phyloP scores from a whole-genome alignment of 140 eudicot species.

The Flaveria floridana region DNA sequence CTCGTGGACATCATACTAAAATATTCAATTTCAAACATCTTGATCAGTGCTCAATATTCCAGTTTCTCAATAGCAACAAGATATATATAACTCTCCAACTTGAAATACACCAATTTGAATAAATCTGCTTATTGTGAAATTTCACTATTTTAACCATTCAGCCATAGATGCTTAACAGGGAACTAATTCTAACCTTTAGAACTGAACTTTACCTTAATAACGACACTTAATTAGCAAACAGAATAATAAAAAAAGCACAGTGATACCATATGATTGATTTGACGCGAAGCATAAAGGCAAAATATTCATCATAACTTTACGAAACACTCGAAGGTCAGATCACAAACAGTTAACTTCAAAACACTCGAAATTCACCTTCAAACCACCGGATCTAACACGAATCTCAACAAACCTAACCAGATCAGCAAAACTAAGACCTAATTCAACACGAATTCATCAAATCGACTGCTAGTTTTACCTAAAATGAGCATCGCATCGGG shows the following conservation, averaged over 20 bases:
- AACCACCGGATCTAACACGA: slow-evolving; percentile 6
- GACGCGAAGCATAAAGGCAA: not conserved
- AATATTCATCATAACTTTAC: not conserved
- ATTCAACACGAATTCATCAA: not conserved
- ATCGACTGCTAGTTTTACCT: slow-evolving; percentile 38
- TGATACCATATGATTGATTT: not conserved
- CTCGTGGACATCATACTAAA: not conserved
- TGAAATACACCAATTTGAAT: not conserved
- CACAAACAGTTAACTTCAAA: slow-evolving; percentile 7
- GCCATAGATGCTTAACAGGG: not conserved
- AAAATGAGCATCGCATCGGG: slow-evolving; percentile 95
- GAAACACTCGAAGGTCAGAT: not conserved
- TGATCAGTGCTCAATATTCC: slow-evolving; percentile 3
- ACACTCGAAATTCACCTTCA: not conserved
- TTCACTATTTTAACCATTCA: not conserved
- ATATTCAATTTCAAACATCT: not conserved
- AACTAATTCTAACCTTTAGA: slow-evolving; percentile 4
- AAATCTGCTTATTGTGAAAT: not conserved
- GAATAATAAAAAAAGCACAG: not conserved
- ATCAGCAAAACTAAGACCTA: not conserved
- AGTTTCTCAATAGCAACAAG: not conserved
- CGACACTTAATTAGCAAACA: slow-evolving; percentile 1
- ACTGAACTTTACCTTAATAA: not conserved
- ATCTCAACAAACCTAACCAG: not conserved
- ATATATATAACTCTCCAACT: not conserved